Evolutionary conservation across 306 rosid species (phyloP), one percentile per base, ranked within the genome.

Genomic region (Astragalus glycyphyllos): DNA sequence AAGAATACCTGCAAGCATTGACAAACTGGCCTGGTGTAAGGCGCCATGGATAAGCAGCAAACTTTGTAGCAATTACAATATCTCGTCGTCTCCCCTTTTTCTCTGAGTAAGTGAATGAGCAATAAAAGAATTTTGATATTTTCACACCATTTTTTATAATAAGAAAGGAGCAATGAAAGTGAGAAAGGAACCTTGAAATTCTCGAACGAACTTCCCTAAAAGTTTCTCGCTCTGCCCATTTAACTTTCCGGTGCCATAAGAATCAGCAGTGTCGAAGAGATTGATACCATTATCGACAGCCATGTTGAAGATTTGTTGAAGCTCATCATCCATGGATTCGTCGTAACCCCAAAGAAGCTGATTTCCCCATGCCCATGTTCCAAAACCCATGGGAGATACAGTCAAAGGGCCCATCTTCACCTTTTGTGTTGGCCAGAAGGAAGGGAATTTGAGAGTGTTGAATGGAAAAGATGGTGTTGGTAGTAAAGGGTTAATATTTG

Each of bases 351-450:
- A 94, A 8, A 94, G 86, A 51, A 94, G 59, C 63, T 94, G 97
- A 85, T 90, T 94, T 44, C 98, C 98, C 98, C 98, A 94, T 16
- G 98, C 98, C 98, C 98, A 94, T 0, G 97, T 94, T 73, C 97
- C 98, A 58, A 90, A 83, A 49, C 96, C 97, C 96, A 94, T 94
- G 6, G 96, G 98, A 63, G 97, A 94, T 12, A 94, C 90, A 79
- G 74, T 90, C 23, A 88, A 62, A 31, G 96, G 92, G 0, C 97
- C 98, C 81, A 94, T 85, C 87, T 89, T 90, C 77, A 90, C 85
- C 86, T 87, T 93, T 81, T 87, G 87, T 71, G 86, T 80, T 70
- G 89, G 92, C 94, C 90, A 88, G 51, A 90, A 73, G 58, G 83
- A 72, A 72, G 94, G 92, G 76, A 90, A 73, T 73, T 87, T 92